Conservation (phyloP, 2,329 filamentous ascomycete species). For the Chaetomiaceae sp. region DNA sequence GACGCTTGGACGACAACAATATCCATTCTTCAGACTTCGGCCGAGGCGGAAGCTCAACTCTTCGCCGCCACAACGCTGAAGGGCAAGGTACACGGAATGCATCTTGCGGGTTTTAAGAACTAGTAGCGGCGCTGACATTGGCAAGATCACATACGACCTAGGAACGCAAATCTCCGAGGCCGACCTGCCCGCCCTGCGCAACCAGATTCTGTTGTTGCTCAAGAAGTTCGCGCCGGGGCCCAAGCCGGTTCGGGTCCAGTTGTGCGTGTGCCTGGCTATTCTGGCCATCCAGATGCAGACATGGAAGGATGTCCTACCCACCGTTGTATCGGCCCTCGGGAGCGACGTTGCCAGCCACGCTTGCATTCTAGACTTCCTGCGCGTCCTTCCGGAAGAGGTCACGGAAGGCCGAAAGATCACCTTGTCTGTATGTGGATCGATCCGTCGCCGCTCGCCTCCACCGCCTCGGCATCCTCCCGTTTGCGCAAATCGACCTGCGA, state of each 20-base stretch:
- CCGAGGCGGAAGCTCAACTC: slow-evolving; percentile 78
- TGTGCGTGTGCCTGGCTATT: slow-evolving; percentile 91
- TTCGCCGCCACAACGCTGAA: slow-evolving; percentile 96
- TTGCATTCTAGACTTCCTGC: slow-evolving; percentile 90
- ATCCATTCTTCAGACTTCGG: slow-evolving; percentile 74
- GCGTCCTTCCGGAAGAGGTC: slow-evolving; percentile 96
- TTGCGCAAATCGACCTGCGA: slow-evolving; percentile 32
- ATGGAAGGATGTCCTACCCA: slow-evolving; percentile 87
- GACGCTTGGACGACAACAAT: slow-evolving; percentile 89
- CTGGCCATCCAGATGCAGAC: slow-evolving; percentile 92
- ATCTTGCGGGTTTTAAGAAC: neutral
- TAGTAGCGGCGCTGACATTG: slow-evolving; percentile 6
- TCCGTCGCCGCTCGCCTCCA: slow-evolving; percentile 41
- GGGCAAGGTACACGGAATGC: slow-evolving; percentile 67
- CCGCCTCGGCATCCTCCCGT: slow-evolving; percentile 30
- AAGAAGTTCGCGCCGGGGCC: slow-evolving; percentile 76
- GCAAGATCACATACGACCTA: slow-evolving; percentile 91
- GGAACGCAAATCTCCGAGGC: slow-evolving; percentile 71
- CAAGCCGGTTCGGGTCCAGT: slow-evolving; percentile 78
- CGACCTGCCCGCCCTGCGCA: slow-evolving; percentile 70
- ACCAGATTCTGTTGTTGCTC: slow-evolving; percentile 75
- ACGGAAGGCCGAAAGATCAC: slow-evolving; percentile 99
- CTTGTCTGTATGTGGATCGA: slow-evolving; percentile 86
- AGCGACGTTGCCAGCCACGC: slow-evolving; percentile 71
- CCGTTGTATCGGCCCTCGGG: slow-evolving; percentile 72